These are phyloP conservation scores for Solioccasus polychromus DNA, from an alignment of 768 basidiomycete genomes.

Conservation along the genomic window DNA sequence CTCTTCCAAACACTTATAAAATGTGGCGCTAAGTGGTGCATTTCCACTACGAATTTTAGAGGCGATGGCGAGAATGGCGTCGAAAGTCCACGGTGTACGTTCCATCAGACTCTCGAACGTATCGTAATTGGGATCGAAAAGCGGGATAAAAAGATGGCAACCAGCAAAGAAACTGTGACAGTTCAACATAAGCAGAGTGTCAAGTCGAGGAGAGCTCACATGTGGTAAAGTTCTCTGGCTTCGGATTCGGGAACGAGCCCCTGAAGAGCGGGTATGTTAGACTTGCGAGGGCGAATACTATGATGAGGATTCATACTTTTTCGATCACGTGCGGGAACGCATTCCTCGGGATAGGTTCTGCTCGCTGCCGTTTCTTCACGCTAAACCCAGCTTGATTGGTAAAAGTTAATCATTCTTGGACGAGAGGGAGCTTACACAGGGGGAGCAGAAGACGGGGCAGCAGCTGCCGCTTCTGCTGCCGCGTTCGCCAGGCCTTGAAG, in stretches of 20 bases:
- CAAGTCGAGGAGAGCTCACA: constrained; percentile 47
- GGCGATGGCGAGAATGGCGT: constrained; percentile 89
- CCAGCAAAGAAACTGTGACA: constrained; percentile 84
- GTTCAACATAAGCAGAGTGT: constrained; percentile 1
- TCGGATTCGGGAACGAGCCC: constrained; percentile 83
- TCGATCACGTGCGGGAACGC: constrained; percentile 89
- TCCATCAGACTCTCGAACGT: constrained; percentile 90
- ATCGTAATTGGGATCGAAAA: constrained; percentile 92
- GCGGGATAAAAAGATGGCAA: constrained; percentile 93
- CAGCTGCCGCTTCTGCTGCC: constrained; percentile 89
- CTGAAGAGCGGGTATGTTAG: constrained; percentile 35
- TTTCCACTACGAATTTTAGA: constrained; percentile 90
- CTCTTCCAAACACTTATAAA: constrained; percentile 90
- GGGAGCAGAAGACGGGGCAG: constrained; percentile 61
- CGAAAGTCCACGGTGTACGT: constrained; percentile 94
- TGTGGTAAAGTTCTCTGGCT: constrained; percentile 88
- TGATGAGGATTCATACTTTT: constrained; percentile 47
- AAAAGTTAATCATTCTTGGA: not conserved
- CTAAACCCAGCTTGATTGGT: constrained; percentile 8
- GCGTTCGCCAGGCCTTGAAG: constrained; percentile 93
- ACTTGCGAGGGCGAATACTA: not conserved
- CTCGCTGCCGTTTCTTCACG: constrained; percentile 81
- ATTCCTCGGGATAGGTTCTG: constrained; percentile 79
- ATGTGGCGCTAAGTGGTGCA: constrained; percentile 78
- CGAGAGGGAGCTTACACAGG: constrained; percentile 44